These are phyloP conservation scores for Aspergillus sp. DNA, from an alignment of 2,329 filamentous ascomycete genomes.

Conservation along the genomic window DNA sequence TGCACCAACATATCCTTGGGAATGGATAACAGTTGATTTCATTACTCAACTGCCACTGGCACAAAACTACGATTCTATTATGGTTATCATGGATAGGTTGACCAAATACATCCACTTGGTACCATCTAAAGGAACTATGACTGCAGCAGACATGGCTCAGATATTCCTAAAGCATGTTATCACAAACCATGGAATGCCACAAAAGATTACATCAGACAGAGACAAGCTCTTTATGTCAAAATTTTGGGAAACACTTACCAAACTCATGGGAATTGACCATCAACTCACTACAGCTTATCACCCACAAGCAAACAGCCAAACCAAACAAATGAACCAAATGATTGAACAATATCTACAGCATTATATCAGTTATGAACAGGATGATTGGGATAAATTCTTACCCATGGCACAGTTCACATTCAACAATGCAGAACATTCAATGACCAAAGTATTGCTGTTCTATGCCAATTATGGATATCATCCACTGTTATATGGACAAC, in stretches of 20 bases:
- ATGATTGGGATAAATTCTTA: conserved; percentile 1
- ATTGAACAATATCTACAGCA: conserved; percentile 6
- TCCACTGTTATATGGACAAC: neutral
- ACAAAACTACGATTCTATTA: too few species aligned
- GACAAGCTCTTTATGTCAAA: neutral
- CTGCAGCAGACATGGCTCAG: too few species aligned
- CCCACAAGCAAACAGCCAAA: conserved; percentile 1
- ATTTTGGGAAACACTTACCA: neutral
- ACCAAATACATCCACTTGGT: too few species aligned
- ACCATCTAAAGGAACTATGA: too few species aligned
- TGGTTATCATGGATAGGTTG: too few species aligned
- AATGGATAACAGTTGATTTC: too few species aligned
- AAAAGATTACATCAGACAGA: neutral
- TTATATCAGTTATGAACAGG: conserved; percentile 6
- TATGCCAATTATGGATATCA: neutral
- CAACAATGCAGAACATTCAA: neutral
- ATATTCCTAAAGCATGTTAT: too few species aligned
- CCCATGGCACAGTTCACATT: neutral
- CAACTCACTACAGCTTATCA: neutral
- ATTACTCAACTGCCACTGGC: too few species aligned
- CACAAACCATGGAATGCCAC: too few species aligned
- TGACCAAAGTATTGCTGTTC: neutral
- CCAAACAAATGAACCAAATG: conserved; percentile 1
- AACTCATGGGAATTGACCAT: neutral
- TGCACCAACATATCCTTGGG: too few species aligned